Evolutionary conservation across 2,329 filamentous ascomycete genomes (phyloP), one percentile per base, ranked within the genome.

Genomic region (Fusarium clavum): DNA sequence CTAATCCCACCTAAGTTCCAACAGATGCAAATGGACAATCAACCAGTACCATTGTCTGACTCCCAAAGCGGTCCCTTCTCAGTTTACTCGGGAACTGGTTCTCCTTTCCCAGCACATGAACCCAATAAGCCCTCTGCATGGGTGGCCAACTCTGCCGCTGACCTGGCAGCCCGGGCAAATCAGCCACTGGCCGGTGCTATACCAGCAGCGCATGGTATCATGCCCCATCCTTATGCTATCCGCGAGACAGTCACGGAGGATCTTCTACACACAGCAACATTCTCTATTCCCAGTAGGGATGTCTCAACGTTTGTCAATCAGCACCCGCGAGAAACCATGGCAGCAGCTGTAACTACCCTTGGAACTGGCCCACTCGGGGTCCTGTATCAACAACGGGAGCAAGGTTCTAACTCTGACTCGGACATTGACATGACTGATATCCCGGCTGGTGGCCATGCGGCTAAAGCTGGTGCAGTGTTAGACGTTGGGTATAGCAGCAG

Each of bases 201-300:
- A 14, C 13, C 41, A 24, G 25, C 60, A 12, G 61, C 67, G 11
- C 44, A 58, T 18, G 69, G 71, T 10, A 64, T 73, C 29, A 63
- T 73, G 59, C 64, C 69, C 22, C 63, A 74, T 11, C 63, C 72
- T 2, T 74, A 74, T 58, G 72, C 72, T 14, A 20, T 69, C 25
- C 64, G 72, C 1, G 61, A 60, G 30, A 67, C 70, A 18, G 55
- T 71, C 46, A 73, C 72, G 2, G 51, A 22, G 10, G 72, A 74
- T 44, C 67, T 74, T 13, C 49, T 32, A n/a, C 55, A 57, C 16
- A 38, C 43, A 29, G 54, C 58, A 20, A 12, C 24, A 40, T 11
- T 30, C 12, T 51, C 32, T 4, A 29, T 68, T 2, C 46, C 22
- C 5, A 16, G n/a, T 13, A 58, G 24, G 16, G 24, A 69, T 30